These are phyloP conservation scores for Hymenoscyphus scutula DNA, from an alignment of 2,329 filamentous ascomycete genomes.

Conservation along the genomic window DNA sequence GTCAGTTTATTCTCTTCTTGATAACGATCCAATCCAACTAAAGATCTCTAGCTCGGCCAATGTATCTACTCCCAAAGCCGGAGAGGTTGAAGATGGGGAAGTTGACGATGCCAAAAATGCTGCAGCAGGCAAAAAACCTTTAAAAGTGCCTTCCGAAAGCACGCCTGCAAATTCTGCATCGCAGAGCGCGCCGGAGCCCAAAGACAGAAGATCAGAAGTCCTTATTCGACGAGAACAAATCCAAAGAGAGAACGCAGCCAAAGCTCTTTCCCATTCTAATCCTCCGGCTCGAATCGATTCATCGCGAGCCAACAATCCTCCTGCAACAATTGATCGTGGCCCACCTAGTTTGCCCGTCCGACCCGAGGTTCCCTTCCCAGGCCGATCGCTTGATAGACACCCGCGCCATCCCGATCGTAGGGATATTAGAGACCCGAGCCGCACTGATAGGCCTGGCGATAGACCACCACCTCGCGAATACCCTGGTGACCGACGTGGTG, in stretches of 20 bases:
- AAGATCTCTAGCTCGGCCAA: slow-evolving; percentile 32
- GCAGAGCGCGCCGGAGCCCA: slow-evolving; percentile 9
- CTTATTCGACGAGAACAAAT: slow-evolving; percentile 31
- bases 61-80: slow-evolving; percentile 32
- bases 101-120: slow-evolving; percentile 57
- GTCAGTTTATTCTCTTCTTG: slow-evolving; percentile 25
- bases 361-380: slow-evolving; percentile 36
- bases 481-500: slow-evolving; percentile 29
- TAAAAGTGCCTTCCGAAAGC: slow-evolving; percentile 7
- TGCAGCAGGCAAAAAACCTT: slow-evolving; percentile 10
- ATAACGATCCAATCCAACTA: slow-evolving; percentile 34
- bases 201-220: slow-evolving; percentile 28
- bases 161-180: slow-evolving; percentile 5
- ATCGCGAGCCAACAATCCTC: slow-evolving; percentile 18
- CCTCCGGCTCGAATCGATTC: slow-evolving; percentile 29
- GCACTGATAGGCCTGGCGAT: slow-evolving; percentile 31
- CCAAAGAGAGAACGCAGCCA: slow-evolving; percentile 31
- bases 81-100: slow-evolving; percentile 70
- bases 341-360: slow-evolving; percentile 33
- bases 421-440: slow-evolving; percentile 31
- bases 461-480: slow-evolving; percentile 31
- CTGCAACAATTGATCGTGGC: slow-evolving; percentile 22
- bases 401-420: slow-evolving; percentile 33
- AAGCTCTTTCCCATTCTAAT: slow-evolving; percentile 21
- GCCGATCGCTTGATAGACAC: slow-evolving; percentile 33